These are phyloP conservation scores for Cystofilobasidium ferigula DNA, from an alignment of 768 basidiomycete genomes.

Conservation along the genomic window DNA sequence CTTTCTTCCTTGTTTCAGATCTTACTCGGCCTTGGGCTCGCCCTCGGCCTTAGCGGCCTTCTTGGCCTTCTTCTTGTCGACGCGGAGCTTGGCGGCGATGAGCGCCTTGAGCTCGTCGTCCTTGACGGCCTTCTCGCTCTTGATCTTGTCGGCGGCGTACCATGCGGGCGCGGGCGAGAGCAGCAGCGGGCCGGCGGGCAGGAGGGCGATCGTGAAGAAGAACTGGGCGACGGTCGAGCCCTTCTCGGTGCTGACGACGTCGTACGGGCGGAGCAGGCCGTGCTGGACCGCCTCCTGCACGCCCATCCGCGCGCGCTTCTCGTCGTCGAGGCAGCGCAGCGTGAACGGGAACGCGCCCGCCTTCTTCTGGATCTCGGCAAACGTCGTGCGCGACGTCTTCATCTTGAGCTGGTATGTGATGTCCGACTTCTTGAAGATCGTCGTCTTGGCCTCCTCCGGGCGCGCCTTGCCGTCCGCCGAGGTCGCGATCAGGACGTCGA, in stretches of 20 bases:
- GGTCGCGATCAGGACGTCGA: constrained; percentile 24
- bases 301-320: constrained; percentile 89
- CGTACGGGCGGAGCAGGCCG: constrained; percentile 83
- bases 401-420: constrained; percentile 93
- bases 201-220: constrained; percentile 90
- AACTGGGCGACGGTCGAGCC: constrained; percentile 84
- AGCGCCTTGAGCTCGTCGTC: constrained; percentile 75
- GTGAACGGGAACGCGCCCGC: constrained; percentile 98
- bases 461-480: constrained; percentile 53
- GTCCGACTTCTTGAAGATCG: constrained; percentile 66
- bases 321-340: constrained; percentile 82
- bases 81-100: constrained; percentile 66
- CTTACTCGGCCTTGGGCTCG: constrained; percentile 24
- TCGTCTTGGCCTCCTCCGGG: constrained; percentile 75
- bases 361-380: constrained; percentile 95
- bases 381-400: constrained; percentile 92
- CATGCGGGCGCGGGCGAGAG: constrained; percentile 79
- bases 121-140: constrained; percentile 76
- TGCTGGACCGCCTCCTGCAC: constrained; percentile 93
- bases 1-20: background rate
- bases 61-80: constrained; percentile 87
- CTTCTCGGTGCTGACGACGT: constrained; percentile 51
- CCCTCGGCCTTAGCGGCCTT: constrained; percentile 54
- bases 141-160: constrained; percentile 86
- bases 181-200: constrained; percentile 74